Evolutionary conservation across 2,329 filamentous ascomycete genomes (phyloP).

Genomic region (Aspergillus sp.): DNA sequence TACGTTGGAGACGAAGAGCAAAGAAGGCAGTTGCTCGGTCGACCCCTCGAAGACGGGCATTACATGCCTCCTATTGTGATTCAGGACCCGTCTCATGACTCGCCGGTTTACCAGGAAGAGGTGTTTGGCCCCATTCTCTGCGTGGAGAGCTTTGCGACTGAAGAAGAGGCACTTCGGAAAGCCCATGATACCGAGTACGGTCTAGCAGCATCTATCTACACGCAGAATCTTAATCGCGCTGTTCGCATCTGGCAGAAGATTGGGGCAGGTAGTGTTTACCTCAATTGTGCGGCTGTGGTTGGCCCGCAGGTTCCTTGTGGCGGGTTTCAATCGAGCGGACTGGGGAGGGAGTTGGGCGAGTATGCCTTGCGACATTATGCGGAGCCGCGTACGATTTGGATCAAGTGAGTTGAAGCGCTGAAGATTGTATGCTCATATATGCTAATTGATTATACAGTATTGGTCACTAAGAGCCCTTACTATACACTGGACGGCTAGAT

Average conservation of each 20-base stretch:
- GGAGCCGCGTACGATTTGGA: not conserved
- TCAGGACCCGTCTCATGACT: slow-evolving; percentile 42
- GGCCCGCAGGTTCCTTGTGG: not conserved
- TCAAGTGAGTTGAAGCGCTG: too few species aligned
- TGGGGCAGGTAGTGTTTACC: not conserved
- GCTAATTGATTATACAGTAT: too few species aligned
- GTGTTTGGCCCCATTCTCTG: slow-evolving; percentile 54
- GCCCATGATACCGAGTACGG: slow-evolving; percentile 46
- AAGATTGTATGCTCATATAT: too few species aligned
- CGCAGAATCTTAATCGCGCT: slow-evolving; percentile 1
- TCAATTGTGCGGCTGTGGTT: not conserved
- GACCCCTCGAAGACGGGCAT: slow-evolving; percentile 38
- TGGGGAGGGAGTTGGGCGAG: not conserved
- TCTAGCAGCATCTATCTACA: slow-evolving; percentile 1
- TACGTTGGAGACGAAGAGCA: too few species aligned
- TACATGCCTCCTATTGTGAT: slow-evolving; percentile 58
- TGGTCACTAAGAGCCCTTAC: too few species aligned
- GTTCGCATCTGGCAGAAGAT: not conserved
- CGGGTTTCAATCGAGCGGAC: too few species aligned
- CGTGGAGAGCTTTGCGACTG: slow-evolving; percentile 52
- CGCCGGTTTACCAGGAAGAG: slow-evolving; percentile 45
- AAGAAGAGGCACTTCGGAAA: slow-evolving; percentile 49
- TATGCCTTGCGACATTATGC: not conserved
- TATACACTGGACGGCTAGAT: too few species aligned
- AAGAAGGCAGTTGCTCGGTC: not conserved